phyloP scores from a whole-genome alignment of 257 asterid genomes.

The Agastache rugosa region DNA sequence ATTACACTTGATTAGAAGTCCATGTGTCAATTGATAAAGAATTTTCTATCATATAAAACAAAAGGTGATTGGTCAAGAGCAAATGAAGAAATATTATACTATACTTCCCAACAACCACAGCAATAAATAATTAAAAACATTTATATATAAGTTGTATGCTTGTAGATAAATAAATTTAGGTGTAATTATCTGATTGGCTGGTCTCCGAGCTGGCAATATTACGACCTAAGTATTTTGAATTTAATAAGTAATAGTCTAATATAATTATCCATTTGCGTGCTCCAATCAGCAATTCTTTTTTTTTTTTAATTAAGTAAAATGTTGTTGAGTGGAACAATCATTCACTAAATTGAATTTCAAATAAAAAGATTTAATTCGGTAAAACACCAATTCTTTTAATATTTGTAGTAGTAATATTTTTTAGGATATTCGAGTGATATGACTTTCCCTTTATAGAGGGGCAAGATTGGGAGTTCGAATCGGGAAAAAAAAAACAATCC shows the following conservation, averaged over 20 bases:
- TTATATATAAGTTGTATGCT: neutral
- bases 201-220: neutral
- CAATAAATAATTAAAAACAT: neutral
- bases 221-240: neutral
- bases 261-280: conserved; percentile 24
- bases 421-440: neutral
- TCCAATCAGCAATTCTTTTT: conserved; percentile 5
- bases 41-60: conserved; percentile 18
- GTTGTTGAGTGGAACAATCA: neutral
- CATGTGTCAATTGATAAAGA: conserved; percentile 22
- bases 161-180: conserved; percentile 15
- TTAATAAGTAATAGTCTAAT: neutral
- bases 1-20: conserved; percentile 20
- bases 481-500: too few species aligned
- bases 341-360: neutral
- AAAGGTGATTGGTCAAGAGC: conserved; percentile 34
- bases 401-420: neutral
- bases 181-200: conserved; percentile 37
- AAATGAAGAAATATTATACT: conserved; percentile 29
- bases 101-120: conserved; percentile 35
- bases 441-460: neutral
- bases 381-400: neutral
- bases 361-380: neutral
- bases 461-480: neutral
- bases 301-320: neutral